These are phyloP conservation scores for Aspergillus pseudoviridinutans DNA, from an alignment of 2,329 filamentous ascomycete genomes.

Conservation along the genomic window DNA sequence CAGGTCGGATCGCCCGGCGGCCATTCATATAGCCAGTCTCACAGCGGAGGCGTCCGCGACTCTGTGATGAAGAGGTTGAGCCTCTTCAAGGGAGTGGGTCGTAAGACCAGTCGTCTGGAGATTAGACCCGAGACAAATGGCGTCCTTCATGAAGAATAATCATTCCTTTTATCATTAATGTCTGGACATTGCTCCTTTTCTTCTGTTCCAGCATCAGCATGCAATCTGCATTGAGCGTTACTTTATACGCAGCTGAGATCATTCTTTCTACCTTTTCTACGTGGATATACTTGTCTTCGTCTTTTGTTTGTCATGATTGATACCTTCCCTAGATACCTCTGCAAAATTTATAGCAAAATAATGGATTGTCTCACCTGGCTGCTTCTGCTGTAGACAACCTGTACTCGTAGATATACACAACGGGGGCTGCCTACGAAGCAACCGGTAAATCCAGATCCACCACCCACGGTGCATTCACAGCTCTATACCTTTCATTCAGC, in stretches of 20 bases:
- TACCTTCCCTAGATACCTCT: conserved; percentile 4
- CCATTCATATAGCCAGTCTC: conserved; percentile 29
- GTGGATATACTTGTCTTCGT: conserved; percentile 7
- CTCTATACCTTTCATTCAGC: conserved; percentile 47
- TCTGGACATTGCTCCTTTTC: conserved; percentile 20
- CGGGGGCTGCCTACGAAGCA: background rate
- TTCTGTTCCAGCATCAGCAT: conserved; percentile 2
- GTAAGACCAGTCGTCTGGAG: conserved; percentile 60
- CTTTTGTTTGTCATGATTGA: conserved; percentile 10
- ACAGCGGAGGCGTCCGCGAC: conserved; percentile 43
- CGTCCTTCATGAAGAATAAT: conserved; percentile 35
- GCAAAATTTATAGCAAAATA: background rate
- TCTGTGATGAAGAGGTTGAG: conserved; percentile 76
- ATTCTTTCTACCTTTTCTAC: conserved; percentile 1
- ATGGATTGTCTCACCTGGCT: background rate
- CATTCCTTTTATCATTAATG: conserved; percentile 12
- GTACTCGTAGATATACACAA: no score
- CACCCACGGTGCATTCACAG: conserved; percentile 53
- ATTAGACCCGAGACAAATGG: conserved; percentile 31
- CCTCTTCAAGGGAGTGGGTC: conserved; percentile 66
- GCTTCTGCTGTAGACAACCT: no score
- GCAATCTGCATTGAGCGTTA: conserved; percentile 15
- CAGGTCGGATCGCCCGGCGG: conserved; percentile 33
- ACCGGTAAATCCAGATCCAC: conserved; percentile 51
- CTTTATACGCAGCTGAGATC: background rate